These are phyloP conservation scores for Neurospora africana DNA, from an alignment of 495 filamentous ascomycete genomes.

Conservation along the genomic window DNA sequence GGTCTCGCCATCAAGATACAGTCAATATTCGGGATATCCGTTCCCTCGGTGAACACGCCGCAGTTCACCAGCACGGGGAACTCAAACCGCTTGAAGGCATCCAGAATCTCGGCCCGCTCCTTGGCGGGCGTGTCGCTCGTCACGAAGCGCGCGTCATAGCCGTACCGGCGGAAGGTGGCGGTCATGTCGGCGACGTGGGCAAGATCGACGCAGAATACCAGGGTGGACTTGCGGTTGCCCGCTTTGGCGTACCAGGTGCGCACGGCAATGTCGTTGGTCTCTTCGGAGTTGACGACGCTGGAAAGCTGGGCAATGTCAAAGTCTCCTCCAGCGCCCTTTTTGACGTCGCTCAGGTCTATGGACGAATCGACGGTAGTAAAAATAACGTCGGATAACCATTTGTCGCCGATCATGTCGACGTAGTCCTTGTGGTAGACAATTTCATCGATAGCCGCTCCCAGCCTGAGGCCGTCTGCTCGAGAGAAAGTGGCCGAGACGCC, in stretches of 20 bases:
- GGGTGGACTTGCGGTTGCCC: slow-evolving; percentile 60
- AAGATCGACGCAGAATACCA: slow-evolving; percentile 89
- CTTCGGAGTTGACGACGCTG: slow-evolving; percentile 63
- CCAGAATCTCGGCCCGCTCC: slow-evolving; percentile 54
- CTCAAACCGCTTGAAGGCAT: slow-evolving; percentile 61
- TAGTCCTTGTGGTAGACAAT: slow-evolving; percentile 98
- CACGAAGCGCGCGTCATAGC: slow-evolving; percentile 74
- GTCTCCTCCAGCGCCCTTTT: slow-evolving; percentile 53
- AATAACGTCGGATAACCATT: slow-evolving; percentile 70
- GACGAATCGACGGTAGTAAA: slow-evolving; percentile 87
- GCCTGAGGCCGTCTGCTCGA: slow-evolving; percentile 73
- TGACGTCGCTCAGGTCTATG: slow-evolving; percentile 61
- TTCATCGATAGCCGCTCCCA: slow-evolving; percentile 84
- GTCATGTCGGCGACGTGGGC: slow-evolving; percentile 67
- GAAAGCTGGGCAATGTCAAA: slow-evolving; percentile 68
- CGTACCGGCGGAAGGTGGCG: slow-evolving; percentile 58
- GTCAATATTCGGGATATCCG: slow-evolving; percentile 95
- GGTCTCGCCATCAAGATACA: slow-evolving; percentile 83
- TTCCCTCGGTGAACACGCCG: slow-evolving; percentile 91
- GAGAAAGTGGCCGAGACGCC: slow-evolving; percentile 93
- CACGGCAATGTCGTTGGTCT: slow-evolving; percentile 71
- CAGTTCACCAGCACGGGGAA: slow-evolving; percentile 91
- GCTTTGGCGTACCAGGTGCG: slow-evolving; percentile 76
- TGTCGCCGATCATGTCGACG: slow-evolving; percentile 89
- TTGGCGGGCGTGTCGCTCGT: slow-evolving; percentile 63